A percentile compares a stretch with the other conserved stretches of the same genome.
phyloP scores from a whole-genome alignment of 2,329 filamentous ascomycete species.

The Annulohypoxylon truncatum region DNA sequence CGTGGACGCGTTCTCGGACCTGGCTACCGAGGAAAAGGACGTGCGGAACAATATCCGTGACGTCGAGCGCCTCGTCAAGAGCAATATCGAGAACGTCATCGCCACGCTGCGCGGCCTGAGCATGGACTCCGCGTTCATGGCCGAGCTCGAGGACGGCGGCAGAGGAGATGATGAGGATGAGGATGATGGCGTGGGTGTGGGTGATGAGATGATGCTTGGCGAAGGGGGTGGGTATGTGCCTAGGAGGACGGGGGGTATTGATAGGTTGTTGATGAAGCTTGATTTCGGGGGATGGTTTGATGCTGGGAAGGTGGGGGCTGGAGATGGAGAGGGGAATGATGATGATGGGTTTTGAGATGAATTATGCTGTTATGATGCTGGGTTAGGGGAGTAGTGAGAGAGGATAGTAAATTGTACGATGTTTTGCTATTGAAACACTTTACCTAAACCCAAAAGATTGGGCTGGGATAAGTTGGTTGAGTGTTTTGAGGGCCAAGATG shows the following conservation, averaged over 20 bases:
- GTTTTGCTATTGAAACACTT: not conserved
- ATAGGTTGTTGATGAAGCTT: conserved; percentile 90
- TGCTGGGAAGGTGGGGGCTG: conserved; percentile 43
- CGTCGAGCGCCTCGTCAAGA: conserved; percentile 73
- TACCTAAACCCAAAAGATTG: not conserved
- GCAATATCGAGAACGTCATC: conserved; percentile 75
- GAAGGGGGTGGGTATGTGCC: conserved; percentile 70
- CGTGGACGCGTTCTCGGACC: conserved; percentile 78
- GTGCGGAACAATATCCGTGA: conserved; percentile 72
- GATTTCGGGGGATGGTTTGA: conserved; percentile 74
- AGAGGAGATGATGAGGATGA: conserved; percentile 32
- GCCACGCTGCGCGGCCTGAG: conserved; percentile 61
- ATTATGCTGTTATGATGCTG: not conserved
- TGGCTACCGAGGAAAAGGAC: conserved; percentile 77
- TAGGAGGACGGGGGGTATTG: conserved; percentile 80
- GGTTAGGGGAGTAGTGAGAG: not conserved
- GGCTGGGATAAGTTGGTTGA: not conserved
- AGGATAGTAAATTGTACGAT: not conserved
- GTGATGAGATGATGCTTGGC: conserved; percentile 47
- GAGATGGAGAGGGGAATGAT: conserved; percentile 9
- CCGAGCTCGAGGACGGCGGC: conserved; percentile 54
- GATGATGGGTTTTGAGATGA: conserved; percentile 32
- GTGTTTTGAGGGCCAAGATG: not conserved
- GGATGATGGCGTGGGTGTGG: conserved; percentile 24
- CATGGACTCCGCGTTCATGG: conserved; percentile 57